Conservation (phyloP, 1,284 basidiomycete species). For the Golubevia sp. region DNA sequence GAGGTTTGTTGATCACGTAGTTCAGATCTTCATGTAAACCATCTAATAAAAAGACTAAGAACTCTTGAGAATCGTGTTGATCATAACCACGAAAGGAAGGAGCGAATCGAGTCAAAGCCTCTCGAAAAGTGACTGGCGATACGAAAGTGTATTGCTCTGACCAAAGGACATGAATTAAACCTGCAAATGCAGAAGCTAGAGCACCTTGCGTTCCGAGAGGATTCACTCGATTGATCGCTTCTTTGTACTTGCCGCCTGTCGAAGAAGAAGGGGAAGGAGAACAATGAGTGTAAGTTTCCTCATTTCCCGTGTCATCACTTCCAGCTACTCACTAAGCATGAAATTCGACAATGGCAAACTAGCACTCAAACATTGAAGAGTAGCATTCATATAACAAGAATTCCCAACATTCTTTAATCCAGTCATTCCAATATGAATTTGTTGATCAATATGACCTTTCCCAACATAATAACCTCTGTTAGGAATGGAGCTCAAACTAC, state of each 20-base stretch:
- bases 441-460: no score
- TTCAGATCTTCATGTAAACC: slow-evolving; percentile 29
- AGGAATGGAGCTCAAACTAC: no score
- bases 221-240: slow-evolving; percentile 84
- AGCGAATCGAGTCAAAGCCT: slow-evolving; percentile 64
- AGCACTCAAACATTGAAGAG: slow-evolving; percentile 55
- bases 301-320: background rate
- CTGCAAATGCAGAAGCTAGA: slow-evolving; percentile 80
- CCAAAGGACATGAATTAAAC: slow-evolving; percentile 84
- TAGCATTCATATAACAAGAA: slow-evolving; percentile 61
- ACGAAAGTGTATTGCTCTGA: slow-evolving; percentile 81
- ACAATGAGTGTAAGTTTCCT: background rate
- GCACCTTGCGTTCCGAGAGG: slow-evolving; percentile 85
- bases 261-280: background rate
- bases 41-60: slow-evolving; percentile 20
- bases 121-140: slow-evolving; percentile 83
- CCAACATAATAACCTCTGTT: no score
- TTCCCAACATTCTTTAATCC: slow-evolving; percentile 60
- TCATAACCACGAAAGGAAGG: slow-evolving; percentile 47
- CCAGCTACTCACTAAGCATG: slow-evolving; percentile 22
- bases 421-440: slow-evolving; percentile 17
- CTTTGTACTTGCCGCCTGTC: slow-evolving; percentile 75
- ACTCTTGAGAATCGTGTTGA: slow-evolving; percentile 36
- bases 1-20: slow-evolving; percentile 20
- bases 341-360: slow-evolving; percentile 51